phyloP scores from a whole-genome alignment of 768 basidiomycete species.

The Naganishia vaughanmartiniae region DNA sequence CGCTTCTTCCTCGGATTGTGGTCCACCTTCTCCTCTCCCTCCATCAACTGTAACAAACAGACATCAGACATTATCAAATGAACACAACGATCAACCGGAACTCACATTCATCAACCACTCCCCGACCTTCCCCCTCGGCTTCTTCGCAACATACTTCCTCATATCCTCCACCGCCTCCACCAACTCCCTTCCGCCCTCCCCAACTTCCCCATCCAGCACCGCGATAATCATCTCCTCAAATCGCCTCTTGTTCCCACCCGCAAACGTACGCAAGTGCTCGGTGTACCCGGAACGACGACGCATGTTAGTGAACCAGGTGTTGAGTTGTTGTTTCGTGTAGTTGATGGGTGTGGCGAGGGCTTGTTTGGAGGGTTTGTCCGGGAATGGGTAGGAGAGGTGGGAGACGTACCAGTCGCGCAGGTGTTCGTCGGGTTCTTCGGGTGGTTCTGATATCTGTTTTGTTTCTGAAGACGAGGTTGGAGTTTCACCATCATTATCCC shows the following conservation, averaged over 20 bases:
- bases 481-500: too few species aligned
- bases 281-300: slow-evolving; percentile 40
- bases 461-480: too few species aligned
- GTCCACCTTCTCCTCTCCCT: neutral
- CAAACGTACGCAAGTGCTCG: slow-evolving; percentile 18
- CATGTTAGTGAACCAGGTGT: slow-evolving; percentile 41
- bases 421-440: slow-evolving; percentile 4
- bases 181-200: slow-evolving; percentile 10
- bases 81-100: neutral
- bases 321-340: slow-evolving; percentile 31
- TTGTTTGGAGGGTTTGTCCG: slow-evolving; percentile 27
- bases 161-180: slow-evolving; percentile 26
- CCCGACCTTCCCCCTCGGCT: slow-evolving; percentile 25
- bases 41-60: slow-evolving; percentile 3
- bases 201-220: slow-evolving; percentile 11
- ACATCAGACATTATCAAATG: neutral
- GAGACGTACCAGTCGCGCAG: slow-evolving; percentile 35
- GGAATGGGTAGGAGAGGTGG: slow-evolving; percentile 39
- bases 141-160: slow-evolving; percentile 19
- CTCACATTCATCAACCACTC: slow-evolving; percentile 31
- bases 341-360: slow-evolving; percentile 11
- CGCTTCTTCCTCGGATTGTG: slow-evolving; percentile 5
- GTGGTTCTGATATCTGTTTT: neutral
- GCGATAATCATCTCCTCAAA: slow-evolving; percentile 16
- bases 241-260: neutral